Percentiles rank a stretch among this genome's conserved stretches.
These are phyloP conservation scores for Russula sp. DNA, from an alignment of 768 basidiomycete species.

Conservation along the genomic window DNA sequence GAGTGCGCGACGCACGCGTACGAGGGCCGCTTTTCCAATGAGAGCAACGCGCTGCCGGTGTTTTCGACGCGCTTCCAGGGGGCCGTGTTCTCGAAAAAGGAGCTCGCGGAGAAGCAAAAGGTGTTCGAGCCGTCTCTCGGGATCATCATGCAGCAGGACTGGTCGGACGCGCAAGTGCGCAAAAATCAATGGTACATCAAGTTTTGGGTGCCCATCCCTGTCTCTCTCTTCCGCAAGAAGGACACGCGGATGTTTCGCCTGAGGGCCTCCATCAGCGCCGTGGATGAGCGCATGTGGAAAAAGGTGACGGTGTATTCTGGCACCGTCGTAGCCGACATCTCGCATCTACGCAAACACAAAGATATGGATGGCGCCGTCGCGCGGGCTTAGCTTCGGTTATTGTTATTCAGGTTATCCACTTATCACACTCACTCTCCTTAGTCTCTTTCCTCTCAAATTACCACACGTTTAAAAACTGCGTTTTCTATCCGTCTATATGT, in stretches of 20 bases:
- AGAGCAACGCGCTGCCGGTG: constrained; percentile 18
- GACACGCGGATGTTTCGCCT: constrained; percentile 21
- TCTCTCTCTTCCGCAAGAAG: constrained; percentile 20
- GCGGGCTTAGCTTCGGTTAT: neutral
- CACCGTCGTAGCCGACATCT: constrained; percentile 20
- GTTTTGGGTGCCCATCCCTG: constrained; percentile 22
- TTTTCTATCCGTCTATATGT: too few species aligned
- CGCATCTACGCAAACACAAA: constrained; percentile 18
- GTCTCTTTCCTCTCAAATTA: neutral
- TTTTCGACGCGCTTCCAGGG: constrained; percentile 15
- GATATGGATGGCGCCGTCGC: constrained; percentile 19
- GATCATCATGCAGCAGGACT: constrained; percentile 19
- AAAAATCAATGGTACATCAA: constrained; percentile 20
- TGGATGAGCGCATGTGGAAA: constrained; percentile 20
- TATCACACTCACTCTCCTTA: constrained; percentile 6
- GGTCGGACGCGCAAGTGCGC: constrained; percentile 15
- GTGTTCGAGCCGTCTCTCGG: constrained; percentile 11
- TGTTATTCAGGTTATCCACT: neutral
- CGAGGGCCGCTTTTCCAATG: constrained; percentile 21
- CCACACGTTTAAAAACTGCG: neutral
- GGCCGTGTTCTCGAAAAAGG: neutral
- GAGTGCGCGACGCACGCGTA: constrained; percentile 20
- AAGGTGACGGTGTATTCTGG: constrained; percentile 16
- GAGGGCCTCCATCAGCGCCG: constrained; percentile 9
- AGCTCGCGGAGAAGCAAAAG: neutral